Evolutionary conservation across 164 flowering plant species (phyloP).

Genomic region (Saururus chinensis): DNA sequence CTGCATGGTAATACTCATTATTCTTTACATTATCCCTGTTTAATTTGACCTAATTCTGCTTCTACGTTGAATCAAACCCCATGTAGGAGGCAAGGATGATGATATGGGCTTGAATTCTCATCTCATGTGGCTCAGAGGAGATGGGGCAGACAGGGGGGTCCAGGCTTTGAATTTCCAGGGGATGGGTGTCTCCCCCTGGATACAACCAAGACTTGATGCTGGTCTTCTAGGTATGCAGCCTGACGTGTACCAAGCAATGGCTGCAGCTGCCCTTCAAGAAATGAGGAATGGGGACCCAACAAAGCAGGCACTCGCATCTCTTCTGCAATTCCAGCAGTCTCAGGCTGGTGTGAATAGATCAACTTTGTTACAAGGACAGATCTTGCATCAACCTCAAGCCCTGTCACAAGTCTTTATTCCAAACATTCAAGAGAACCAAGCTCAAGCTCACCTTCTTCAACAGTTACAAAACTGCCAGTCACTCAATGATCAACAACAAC

Average conservation of each 20-base stretch:
- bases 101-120: constrained; percentile 70
- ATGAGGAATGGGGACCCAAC: constrained; percentile 57
- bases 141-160: constrained; percentile 47
- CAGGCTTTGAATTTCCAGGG: constrained; percentile 80
- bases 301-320: constrained; percentile 38
- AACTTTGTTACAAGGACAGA: constrained; percentile 48
- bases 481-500: constrained; percentile 19
- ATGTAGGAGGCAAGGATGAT: constrained; percentile 54
- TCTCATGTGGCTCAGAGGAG: constrained; percentile 79
- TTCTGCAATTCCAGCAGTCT: constrained; percentile 62
- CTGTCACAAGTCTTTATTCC: constrained; percentile 39
- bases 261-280: constrained; percentile 81
- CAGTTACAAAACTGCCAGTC: constrained; percentile 19
- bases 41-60: not conserved
- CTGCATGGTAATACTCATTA: constrained; percentile 38
- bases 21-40: not conserved
- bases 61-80: constrained; percentile 1
- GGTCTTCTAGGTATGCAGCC: constrained; percentile 67
- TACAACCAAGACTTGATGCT: constrained; percentile 81
- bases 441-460: constrained; percentile 30
- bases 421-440: constrained; percentile 35
- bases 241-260: constrained; percentile 81
- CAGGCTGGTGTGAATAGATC: constrained; percentile 33
- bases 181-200: constrained; percentile 65
- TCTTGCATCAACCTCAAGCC: constrained; percentile 53